These are phyloP conservation scores for Colletotrichum viniferum DNA, from an alignment of 2,329 filamentous ascomycete species.

Conservation along the genomic window DNA sequence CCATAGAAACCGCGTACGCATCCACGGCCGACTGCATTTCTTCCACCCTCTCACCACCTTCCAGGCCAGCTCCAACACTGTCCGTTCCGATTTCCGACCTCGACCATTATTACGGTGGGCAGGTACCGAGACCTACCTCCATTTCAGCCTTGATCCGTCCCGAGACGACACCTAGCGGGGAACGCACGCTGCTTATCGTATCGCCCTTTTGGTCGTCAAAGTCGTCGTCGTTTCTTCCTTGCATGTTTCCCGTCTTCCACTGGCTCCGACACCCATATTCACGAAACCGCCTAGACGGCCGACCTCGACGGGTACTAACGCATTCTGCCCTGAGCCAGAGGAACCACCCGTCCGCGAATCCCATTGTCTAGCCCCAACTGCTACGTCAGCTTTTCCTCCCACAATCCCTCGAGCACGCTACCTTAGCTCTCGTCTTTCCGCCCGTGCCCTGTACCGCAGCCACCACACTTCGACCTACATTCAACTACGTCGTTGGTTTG, in stretches of 20 bases:
- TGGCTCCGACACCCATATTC: not conserved
- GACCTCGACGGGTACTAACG: not conserved
- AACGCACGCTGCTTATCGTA: not conserved
- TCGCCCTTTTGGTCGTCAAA: not conserved
- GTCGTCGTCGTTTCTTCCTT: not conserved
- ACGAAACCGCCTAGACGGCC: not conserved
- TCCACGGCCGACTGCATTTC: not conserved
- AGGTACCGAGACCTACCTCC: not conserved
- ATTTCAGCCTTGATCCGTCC: not conserved
- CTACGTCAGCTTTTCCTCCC: conserved; percentile 12
- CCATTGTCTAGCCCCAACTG: not conserved
- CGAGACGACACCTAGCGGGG: conserved; percentile 1
- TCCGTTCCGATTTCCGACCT: not conserved
- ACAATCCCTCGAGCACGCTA: conserved; percentile 1
- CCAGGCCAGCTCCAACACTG: not conserved
- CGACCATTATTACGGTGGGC: not conserved
- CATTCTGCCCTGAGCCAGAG: not conserved
- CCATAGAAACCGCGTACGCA: conserved; percentile 5
- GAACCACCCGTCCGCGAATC: not conserved
- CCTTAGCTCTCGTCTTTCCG: not conserved
- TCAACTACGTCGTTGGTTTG: conserved; percentile 3
- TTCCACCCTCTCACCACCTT: not conserved
- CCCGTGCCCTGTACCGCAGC: not conserved
- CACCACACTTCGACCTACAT: not conserved
- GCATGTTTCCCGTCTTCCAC: not conserved